Evolutionary conservation across 805 yeast species (phyloP).

Genomic region (Myxozyma neglecta): DNA sequence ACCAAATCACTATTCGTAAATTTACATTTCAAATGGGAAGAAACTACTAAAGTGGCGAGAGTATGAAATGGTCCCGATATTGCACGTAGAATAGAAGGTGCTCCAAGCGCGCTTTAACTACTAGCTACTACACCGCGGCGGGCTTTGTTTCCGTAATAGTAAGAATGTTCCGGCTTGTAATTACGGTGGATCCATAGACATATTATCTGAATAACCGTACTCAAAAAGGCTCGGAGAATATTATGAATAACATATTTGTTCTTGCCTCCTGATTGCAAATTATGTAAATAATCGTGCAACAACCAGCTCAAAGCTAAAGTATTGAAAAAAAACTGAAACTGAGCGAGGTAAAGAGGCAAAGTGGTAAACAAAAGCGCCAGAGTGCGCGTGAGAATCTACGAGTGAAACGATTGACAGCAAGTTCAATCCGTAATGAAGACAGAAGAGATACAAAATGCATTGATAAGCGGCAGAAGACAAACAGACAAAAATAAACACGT

Average conservation of each 20-base stretch:
- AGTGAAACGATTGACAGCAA: not conserved
- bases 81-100: too few species aligned
- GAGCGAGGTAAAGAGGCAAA: conserved; percentile 11
- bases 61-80: too few species aligned
- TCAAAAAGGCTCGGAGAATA: conserved; percentile 2
- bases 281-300: not conserved
- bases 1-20: too few species aligned
- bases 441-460: not conserved
- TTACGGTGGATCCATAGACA: conserved; percentile 1
- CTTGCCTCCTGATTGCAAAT: conserved; percentile 1
- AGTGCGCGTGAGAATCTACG: not conserved
- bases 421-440: not conserved
- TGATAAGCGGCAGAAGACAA: not conserved
- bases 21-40: too few species aligned
- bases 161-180: conserved; percentile 3
- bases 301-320: conserved; percentile 10
- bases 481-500: not conserved
- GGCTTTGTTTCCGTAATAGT: not conserved
- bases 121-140: too few species aligned
- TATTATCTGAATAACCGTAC: conserved; percentile 2
- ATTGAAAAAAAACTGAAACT: conserved; percentile 1
- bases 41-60: too few species aligned
- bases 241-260: not conserved
- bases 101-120: too few species aligned
- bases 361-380: not conserved